A percentile compares a stretch with the other conserved stretches of the same genome.
These are phyloP conservation scores for Starmera quercuum DNA, from an alignment of 805 yeast genomes.

Conservation along the genomic window DNA sequence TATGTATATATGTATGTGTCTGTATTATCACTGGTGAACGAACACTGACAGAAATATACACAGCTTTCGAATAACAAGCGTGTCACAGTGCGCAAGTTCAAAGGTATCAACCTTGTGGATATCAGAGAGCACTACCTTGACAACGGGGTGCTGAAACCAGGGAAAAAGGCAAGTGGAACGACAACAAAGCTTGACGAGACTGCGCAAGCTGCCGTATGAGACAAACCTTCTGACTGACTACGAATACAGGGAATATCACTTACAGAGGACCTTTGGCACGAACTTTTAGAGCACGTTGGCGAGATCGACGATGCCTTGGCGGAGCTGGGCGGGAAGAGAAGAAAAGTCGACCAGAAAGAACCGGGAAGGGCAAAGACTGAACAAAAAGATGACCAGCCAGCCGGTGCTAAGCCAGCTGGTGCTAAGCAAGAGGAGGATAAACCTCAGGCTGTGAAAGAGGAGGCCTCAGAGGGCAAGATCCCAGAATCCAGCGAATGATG, in stretches of 20 bases:
- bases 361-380: too few relatives aligned
- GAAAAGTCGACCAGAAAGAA: too few relatives aligned
- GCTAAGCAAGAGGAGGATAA: constrained; percentile 23
- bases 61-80: constrained; percentile 55
- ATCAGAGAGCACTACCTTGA: constrained; percentile 75
- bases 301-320: constrained; percentile 45
- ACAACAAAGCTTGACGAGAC: not conserved
- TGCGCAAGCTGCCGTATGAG: too few relatives aligned
- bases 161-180: constrained; percentile 50
- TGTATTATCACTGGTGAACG: too few relatives aligned
- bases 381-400: too few relatives aligned
- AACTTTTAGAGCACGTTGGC: constrained; percentile 35
- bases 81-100: constrained; percentile 67
- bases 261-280: constrained; percentile 48
- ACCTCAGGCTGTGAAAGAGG: constrained; percentile 23
- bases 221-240: too few relatives aligned
- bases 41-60: too few relatives aligned
- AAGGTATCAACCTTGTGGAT: constrained; percentile 62
- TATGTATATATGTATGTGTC: too few relatives aligned
- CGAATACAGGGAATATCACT: constrained; percentile 47
- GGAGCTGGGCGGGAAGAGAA: too few relatives aligned
- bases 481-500: constrained; percentile 22
- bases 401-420: constrained; percentile 21
- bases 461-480: constrained; percentile 12
- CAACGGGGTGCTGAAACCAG: constrained; percentile 65